Base-by-base conservation (phyloP, 495 filamentous ascomycete species). In the Hypoxylon fragiforme region DNA sequence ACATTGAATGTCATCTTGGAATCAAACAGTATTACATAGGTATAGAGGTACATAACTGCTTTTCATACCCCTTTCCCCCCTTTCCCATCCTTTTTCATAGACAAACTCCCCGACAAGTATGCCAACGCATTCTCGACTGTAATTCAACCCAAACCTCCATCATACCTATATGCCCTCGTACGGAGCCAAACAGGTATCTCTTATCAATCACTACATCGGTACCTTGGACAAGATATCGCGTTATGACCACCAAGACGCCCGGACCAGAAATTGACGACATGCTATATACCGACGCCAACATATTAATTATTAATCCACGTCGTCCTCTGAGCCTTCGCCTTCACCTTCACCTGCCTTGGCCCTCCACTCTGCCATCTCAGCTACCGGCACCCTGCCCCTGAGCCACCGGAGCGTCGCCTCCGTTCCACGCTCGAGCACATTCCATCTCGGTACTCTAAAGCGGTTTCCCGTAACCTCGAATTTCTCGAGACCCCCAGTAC, bases 401-500 rank as follows among this genome's bases (percentile, higher is more conserved):
- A 96, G 66, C 86, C 89, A 97, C 42, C 86, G 77, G 59, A 96
- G 74, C n/a, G 90, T 81, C 13, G 88, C 85, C 64, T 95, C 90
- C 0, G 91, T 96, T 6, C 92, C 92, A 51, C 91, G 89, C 46
- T 91, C 88, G 48, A 97, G 72, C 11, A 95, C 79, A 44, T 88
- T 89, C 79, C 85, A 91, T 32, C 87, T 78, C n/a, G 92, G 92
- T 35, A 96, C 92, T 14, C 88, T 73, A 68, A 96, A 95, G 20
- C 77, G 77, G 67, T 95, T 96, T 7, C 89, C 89, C 15, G 81
- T 84, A 13, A 95, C 85, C 37, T 90, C 82, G 8, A 83, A 50
- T 44, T 64, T 66, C 63, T 79, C 73, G 13, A 82, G 65, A 3
- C 81, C 78, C 42, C 81, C 76, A 42, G 70, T 72, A 32, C 83